Evolutionary conservation across 2,329 filamentous ascomycete species (phyloP), one percentile per base, ranked within the genome.

Genomic region (Aspergillus intermedius): DNA sequence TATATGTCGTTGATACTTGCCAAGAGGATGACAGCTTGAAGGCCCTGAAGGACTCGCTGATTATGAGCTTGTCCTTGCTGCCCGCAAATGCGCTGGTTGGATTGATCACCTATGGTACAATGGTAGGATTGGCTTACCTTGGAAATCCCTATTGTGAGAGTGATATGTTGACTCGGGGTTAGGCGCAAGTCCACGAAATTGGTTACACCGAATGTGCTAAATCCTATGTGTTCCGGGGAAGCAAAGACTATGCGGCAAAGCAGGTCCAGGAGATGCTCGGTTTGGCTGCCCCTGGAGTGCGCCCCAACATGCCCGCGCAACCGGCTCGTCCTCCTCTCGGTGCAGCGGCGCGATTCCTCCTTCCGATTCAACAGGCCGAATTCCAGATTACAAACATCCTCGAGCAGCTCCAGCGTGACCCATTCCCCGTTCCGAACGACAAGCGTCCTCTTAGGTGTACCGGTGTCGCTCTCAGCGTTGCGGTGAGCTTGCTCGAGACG

Each of bases 191-290:
- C 15, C 93, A 98, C 67, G 93, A 98, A 72, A 88, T 98, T 58
- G 93, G 93, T 48, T 98, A 98, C 67, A 91, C 88, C 48, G 93
- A 97, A 72, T 98, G 93, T 71, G 89, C 93, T 56, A 98, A 97
- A 73, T 96, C 91, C 5, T 98, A 96, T 63, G 93, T 98, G 39
- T 98, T 98, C 79, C 83, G 91, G 49, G 93, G 93, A 35, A 96
- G 84, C 77, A 98, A 97, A 76, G 93, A 98, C 64, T 98, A 98
- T 70, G 80, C 84, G n/a, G 88, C 91, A 47, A 97, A 97, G 74
- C 91, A 97, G 68, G 90, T 98, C n/a, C 91, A 97, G 70, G 93
- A 98, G 65, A 98, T 98, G 93, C 84, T 98, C 45, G 93, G 91
- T 23, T 78, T 96, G 47, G 77, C 84, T 43, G 80, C 86, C 17